Base-by-base conservation (phyloP, 208 protist species). In the Lotmaria passim region DNA sequence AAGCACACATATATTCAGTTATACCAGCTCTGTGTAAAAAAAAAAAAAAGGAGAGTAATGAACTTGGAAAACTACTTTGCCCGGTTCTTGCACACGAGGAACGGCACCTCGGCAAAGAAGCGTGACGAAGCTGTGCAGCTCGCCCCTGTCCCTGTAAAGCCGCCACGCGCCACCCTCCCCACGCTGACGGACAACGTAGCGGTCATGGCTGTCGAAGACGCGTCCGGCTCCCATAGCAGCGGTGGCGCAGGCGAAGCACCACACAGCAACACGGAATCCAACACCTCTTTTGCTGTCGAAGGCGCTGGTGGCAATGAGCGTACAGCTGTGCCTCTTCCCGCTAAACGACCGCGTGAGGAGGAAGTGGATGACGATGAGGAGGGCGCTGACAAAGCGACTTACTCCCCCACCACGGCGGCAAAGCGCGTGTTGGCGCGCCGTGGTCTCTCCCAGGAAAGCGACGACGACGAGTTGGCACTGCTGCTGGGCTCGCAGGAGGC, bases 391-490 rank as follows among this genome's bases (percentile, higher is more conserved):
- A 19, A 7, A 43, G 24, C 39, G n/a, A 12, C 43, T 5, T 41
- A 2, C 17, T 50, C 26, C 12, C 39, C 57, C 15, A 31, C 50
- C 28, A 56, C 57, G 7, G 26, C 33, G 39, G 43, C 47, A 33
- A 76, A 39, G 31, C 62, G 70, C 12, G 17, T 52, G n/a, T 46
- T 76, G 17, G 60, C 70, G 3, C 61, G 62, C 19, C 57, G 57
- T 1, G 57, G 57, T 6, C n/a, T 36, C 48, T 62, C 38, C 1
- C 61, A 75, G 19, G 76, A 86, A 26, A n/a, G n/a, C n/a, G 85
- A 86, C 12, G 91, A 96, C 14, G 87, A 92, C 36, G 91, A 96
- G 33, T 78, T 96, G 24, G 74, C 84, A 1, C 62, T 96, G 43
- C 81, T 96, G 33, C 73, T 96, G 1, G 91, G 88, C 6, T 78